Base-by-base conservation (phyloP, 176 grass and related monocot species). In the Lolium perenne region DNA sequence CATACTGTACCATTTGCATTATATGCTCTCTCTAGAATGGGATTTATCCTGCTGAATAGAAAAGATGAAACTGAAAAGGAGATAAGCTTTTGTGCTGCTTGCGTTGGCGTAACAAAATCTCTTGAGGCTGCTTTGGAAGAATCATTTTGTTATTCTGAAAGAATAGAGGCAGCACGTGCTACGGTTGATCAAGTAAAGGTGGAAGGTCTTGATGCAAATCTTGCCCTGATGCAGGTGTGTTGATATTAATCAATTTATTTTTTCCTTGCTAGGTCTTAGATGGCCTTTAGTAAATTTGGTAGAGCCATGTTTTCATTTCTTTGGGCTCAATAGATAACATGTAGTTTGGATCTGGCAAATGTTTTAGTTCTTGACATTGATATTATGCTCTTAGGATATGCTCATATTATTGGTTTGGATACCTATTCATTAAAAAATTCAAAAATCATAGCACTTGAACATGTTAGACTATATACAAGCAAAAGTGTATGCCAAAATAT, bases 111-210 rank as follows among this genome's bases (percentile, higher is more conserved):
- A 83, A 88, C 77, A 84, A 95, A 89, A 83, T 86, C 85, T 63
- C 84, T 95, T n/a, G 88, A 95, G 76, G 80, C 70, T 60, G 93
- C 95, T 89, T 72, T 98, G 69, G 35, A 94, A 93, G 95, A 97
- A 77, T 97, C 95, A 71, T 83, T 94, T 86, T 90, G 81, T 68
- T 71, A 93, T 90, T 97, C 90, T 79, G 88, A 92, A 74, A 91
- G 86, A 81, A 88, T 79, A 84, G 90, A 94, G 70, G 91, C 84
- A 72, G 92, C 92, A 78, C 87, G 87, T 79, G 95, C 95, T 66
- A 91, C 95, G 10, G 59, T 93, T 3, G 82, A 97, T 90, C 84
- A 94, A 86, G 86, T 97, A 79, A 97, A 92, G 90, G 84, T 94
- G 72, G 92, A 94, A 84, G 90, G 90, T 38, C 71, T 97, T 41